Conservation (phyloP, 306 rosid genomes). For the Acmispon strigosus region DNA sequence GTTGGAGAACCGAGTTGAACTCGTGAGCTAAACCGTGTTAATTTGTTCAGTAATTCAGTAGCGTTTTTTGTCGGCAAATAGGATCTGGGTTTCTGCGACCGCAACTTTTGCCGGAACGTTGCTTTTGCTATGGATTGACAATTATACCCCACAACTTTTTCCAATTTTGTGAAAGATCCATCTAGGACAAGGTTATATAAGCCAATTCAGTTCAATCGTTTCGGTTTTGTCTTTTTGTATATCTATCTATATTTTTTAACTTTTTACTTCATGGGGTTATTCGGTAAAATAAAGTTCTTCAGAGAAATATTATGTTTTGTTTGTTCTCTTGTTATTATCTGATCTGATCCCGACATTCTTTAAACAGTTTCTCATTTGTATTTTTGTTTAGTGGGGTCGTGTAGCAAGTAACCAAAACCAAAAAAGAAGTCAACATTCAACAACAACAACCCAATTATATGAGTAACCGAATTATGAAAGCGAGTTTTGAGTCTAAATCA, state of each 20-base stretch:
- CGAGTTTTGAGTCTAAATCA: slow-evolving; percentile 25
- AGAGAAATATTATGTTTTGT: slow-evolving; percentile 25
- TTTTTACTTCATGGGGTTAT: slow-evolving; percentile 1
- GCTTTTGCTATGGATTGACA: neutral
- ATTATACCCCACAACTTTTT: slow-evolving; percentile 1
- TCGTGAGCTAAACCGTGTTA: slow-evolving; percentile 25
- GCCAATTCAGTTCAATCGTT: slow-evolving; percentile 34
- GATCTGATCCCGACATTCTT: slow-evolving; percentile 23
- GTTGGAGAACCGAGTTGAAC: slow-evolving; percentile 26
- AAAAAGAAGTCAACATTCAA: slow-evolving; percentile 40
- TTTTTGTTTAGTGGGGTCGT: slow-evolving; percentile 5
- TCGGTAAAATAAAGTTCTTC: neutral
- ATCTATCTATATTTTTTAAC: neutral
- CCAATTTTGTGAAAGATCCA: neutral
- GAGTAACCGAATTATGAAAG: neutral
- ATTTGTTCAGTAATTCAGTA: no score
- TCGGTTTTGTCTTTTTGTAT: neutral
- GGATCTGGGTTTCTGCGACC: slow-evolving; percentile 7
- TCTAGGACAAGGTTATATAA: slow-evolving; percentile 11
- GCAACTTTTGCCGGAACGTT: slow-evolving; percentile 26
- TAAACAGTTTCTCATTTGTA: slow-evolving; percentile 11
- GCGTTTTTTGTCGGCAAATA: slow-evolving; percentile 40
- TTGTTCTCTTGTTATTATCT: slow-evolving; percentile 21
- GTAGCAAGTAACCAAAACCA: neutral
- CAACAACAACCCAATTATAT: slow-evolving; percentile 18